These are phyloP conservation scores for Dryas drummondii DNA, from an alignment of 306 rosid species.

Conservation along the genomic window DNA sequence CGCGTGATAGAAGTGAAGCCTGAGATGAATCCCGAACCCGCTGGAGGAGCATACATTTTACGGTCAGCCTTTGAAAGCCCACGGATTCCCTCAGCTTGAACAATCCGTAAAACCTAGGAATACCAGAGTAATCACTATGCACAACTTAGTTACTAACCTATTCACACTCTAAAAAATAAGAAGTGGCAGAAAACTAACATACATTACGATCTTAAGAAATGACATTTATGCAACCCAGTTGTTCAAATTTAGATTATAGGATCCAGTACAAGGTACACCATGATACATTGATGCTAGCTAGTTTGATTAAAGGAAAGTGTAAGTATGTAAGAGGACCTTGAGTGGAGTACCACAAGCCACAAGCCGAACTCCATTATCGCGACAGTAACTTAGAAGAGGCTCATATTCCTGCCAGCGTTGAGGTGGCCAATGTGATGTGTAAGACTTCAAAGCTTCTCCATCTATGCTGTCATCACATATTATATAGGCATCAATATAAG, in stretches of 20 bases:
- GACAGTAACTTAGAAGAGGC: slow-evolving; percentile 80
- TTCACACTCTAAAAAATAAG: not conserved
- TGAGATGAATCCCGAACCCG: slow-evolving; percentile 91
- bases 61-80: slow-evolving; percentile 84
- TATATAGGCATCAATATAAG: slow-evolving; percentile 22
- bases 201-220: not conserved
- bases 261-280: not conserved
- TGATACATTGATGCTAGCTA: not conserved
- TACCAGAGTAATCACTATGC: slow-evolving; percentile 10
- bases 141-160: not conserved
- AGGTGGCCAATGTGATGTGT: slow-evolving; percentile 68
- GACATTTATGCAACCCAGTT: not conserved
- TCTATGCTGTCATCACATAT: slow-evolving; percentile 64
- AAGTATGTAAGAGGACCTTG: slow-evolving; percentile 40
- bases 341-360: slow-evolving; percentile 87
- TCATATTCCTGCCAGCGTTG: slow-evolving; percentile 91
- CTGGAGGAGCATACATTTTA: slow-evolving; percentile 79
- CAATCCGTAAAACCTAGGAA: slow-evolving; percentile 77
- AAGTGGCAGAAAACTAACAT: not conserved
- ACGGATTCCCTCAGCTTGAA: slow-evolving; percentile 87
- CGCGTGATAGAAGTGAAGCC: slow-evolving; percentile 70
- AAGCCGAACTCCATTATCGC: slow-evolving; percentile 66
- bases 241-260: not conserved
- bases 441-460: slow-evolving; percentile 70
- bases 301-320: slow-evolving; percentile 3